Base-by-base conservation (phyloP, 73 alveolate species). In the Loxodes magnus region DNA sequence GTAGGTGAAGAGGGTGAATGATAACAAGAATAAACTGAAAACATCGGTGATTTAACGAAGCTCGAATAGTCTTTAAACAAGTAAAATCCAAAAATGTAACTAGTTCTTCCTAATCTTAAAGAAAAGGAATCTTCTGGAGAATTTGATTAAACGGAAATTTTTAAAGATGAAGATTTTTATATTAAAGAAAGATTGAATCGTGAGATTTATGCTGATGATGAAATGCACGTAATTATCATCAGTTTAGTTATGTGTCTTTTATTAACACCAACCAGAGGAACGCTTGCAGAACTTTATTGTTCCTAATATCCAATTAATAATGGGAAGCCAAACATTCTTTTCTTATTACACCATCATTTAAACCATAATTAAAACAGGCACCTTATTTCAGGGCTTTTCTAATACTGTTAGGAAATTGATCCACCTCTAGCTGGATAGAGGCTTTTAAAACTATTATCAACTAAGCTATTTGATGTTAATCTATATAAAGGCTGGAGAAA, bases 281-380 rank as follows among this genome's bases (percentile, higher is more conserved):
- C 96, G n/a, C 64, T 93, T 17, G 98, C 85, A 35, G 97, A 88
- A 51, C 65, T 89, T 19, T 93, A 93, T 68, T 93, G 99, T 52
- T 68, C 92, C 35, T 83, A 84, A 30, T 78, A 82, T 51, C 99
- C 99, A 5, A 71, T 86, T 21, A 86, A 85, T 42, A 80, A 86
- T 57, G 95, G 92, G 39, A 93, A 93, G 74, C 72, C 82, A 35
- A 90, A 90, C 53, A 82, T 93, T 2, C 66, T 93, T 39, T 90
- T 51, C 63, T 65, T 89, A 24, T 71, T 93, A 33, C 99, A 93
- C 62, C 90, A 82, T 74, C 99, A 93, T 75, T 60, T 93, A 21
- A 93, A 93, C 71, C 85, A 93, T 51, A 77, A 70, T 24, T 74
- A 63, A 34, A 89, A 93, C 65, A 54, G 72, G 50, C 56, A 68